Evolutionary conservation across 2,329 filamentous ascomycete genomes (phyloP), one percentile per base, ranked within the genome.

Genomic region (Microsporum canis): DNA sequence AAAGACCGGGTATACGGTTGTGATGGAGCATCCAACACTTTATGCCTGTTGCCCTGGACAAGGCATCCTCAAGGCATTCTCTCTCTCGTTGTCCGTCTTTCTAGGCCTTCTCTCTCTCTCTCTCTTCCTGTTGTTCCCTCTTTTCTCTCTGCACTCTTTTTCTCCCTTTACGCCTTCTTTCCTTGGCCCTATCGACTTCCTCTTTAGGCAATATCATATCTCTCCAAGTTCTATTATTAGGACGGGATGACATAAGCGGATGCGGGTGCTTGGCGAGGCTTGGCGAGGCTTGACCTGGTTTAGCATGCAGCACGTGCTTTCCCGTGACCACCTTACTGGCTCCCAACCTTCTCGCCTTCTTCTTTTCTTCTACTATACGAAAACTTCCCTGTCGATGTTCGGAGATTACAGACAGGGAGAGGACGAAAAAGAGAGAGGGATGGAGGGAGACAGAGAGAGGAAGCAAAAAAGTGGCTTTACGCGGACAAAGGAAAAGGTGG

Each of bases 11-110:
- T n/a, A 14, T 31, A 27, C 14, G 27, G 45, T 51, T 23, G 10
- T 12, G 45, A 51, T 51, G 45, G 45, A 31, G 45, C 45, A 31
- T 23, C 51, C 51, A 55, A 55, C 51, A 36, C 14, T 55, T 55
- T 34, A 34, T 10, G 14, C 12, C 8, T 17, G 12, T 34, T 5
- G 23, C 5, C 8, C 39, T 47, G 51, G 51, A 17, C 51, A 55
- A 55, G 51, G 51, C 51, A 55, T 55, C 51, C n/a, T 31, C 51
- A 55, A 55, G 51, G 51, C 51, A 5, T 7, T 36, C 31, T n/a
- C 31, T 14, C 2, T 31, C 17, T 51, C 23, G 4, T 23, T 23
- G 17, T 23, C 17, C 17, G 17, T 23, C 17, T 23, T 23, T 31
- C 51, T 36, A 55, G 51, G 51, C 51, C 3, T 7, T 36, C 31